A percentile compares a stretch with the other conserved stretches of the same genome.
Conservation (phyloP, 2,329 filamentous ascomycete genomes). For the Venturia aucupariae region DNA sequence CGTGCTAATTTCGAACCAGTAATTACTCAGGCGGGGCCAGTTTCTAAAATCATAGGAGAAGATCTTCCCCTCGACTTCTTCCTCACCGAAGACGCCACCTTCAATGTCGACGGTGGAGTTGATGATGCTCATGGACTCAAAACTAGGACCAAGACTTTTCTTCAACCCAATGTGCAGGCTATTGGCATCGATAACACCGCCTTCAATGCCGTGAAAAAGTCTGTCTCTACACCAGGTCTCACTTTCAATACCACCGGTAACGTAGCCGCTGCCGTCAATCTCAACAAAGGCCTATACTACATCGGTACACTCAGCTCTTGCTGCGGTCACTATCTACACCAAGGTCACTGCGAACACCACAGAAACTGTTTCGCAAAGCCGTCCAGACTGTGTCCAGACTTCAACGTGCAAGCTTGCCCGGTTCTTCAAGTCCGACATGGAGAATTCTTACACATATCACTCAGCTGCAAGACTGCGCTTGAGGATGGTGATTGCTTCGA, state of each 20-base stretch:
- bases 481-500: neutral
- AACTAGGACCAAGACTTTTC: neutral
- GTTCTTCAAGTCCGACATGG: neutral
- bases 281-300: neutral
- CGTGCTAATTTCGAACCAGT: too few relatives aligned
- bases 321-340: neutral
- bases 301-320: neutral
- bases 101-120: neutral
- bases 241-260: neutral
- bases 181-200: too few relatives aligned
- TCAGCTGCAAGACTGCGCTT: neutral
- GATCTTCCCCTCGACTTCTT: too few relatives aligned
- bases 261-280: neutral
- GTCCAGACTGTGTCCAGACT: neutral
- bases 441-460: neutral
- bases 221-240: neutral
- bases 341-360: neutral
- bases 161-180: neutral
- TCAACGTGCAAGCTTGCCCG: neutral
- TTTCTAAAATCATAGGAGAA: too few relatives aligned
- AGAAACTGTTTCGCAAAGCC: neutral
- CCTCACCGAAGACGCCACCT: too few relatives aligned
- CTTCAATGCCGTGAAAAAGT: too few relatives aligned
- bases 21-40: too few relatives aligned
- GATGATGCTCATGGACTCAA: too few relatives aligned